Evolutionary conservation across 805 yeast genomes (phyloP), one percentile per base, ranked within the genome.

Genomic region (Suhomyces kilbournensis): DNA sequence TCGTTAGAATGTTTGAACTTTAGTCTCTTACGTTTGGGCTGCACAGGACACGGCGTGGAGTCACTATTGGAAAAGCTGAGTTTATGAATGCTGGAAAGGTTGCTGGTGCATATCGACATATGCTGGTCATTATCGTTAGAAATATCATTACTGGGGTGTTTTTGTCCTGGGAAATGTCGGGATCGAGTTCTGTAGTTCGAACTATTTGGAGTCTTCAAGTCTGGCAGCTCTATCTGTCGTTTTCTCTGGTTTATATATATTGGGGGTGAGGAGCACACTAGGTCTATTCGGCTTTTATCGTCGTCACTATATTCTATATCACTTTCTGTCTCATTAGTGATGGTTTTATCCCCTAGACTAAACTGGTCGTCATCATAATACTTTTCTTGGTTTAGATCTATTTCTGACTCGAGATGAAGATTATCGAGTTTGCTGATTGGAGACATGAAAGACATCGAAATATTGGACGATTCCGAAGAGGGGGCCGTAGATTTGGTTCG

Each of bases 1-100:
- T 60, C 58, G 19, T 54, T 42, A n/a, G 49, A 28, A 39, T 54
- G 43, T 50, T 67, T 69, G 47, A 67, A 63, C 54, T 65, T 66
- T 35, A 70, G 53, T 50, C 62, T 67, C 60, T 73, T 74, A n/a
- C 76, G 59, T 25, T 56, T 57, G 6, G 78, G 75, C 44, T 73
- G 74, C 2, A 64, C 56, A 2, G 79, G 79, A 53, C 79, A 74
- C 9, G 79, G 79, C 3, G 79, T 74, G 9, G 76, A 70, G 58
- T 74, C 76, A 15, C 72, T 67, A n/a, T 61, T 64, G 23, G 71
- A 65, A 44, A 69, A 67, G 52, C 72, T 67, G 32, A 60, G 40
- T 49, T 63, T 66, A 54, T 57, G 53, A 42, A 59, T 48, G 28
- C 46, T 44, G 38, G 53, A 46, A 22, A 54, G 56, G 14, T 56